Percentiles rank a stretch among this genome's conserved stretches.
phyloP scores from a whole-genome alignment of 768 basidiomycete genomes.

The Amanita jacksonii region DNA sequence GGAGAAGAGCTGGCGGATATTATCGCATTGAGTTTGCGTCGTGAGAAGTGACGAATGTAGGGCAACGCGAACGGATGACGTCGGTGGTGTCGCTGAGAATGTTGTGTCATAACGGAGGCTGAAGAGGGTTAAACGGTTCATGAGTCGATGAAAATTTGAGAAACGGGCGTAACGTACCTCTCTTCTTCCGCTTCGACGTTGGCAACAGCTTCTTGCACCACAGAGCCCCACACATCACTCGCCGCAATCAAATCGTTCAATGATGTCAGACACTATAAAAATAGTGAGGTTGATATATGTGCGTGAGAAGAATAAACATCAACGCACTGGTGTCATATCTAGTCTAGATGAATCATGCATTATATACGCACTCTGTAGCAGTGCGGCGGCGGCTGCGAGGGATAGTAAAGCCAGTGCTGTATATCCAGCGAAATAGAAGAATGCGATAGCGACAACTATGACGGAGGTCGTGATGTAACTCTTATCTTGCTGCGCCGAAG shows the following conservation, averaged over 20 bases:
- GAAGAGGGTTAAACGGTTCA: slow-evolving; percentile 6
- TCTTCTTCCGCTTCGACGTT: slow-evolving; percentile 63
- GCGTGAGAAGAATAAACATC: slow-evolving; percentile 2
- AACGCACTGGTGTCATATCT: slow-evolving; percentile 49
- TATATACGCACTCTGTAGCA: slow-evolving; percentile 24
- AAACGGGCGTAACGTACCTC: slow-evolving; percentile 30
- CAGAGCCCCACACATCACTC: slow-evolving; percentile 65
- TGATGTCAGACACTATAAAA: slow-evolving; percentile 49
- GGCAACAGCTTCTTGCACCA: slow-evolving; percentile 58
- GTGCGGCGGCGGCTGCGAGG: slow-evolving; percentile 28
- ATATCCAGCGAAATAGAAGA: slow-evolving; percentile 35
- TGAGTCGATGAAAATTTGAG: background rate
- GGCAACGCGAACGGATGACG: slow-evolving; percentile 55
- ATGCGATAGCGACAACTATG: slow-evolving; percentile 26
- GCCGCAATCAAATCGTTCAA: slow-evolving; percentile 60
- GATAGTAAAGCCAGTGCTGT: slow-evolving; percentile 30
- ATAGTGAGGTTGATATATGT: slow-evolving; percentile 8
- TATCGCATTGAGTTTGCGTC: slow-evolving; percentile 74
- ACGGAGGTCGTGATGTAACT: slow-evolving; percentile 32
- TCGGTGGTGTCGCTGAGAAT: slow-evolving; percentile 35
- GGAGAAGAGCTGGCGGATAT: slow-evolving; percentile 67
- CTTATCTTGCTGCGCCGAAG: slow-evolving; percentile 22
- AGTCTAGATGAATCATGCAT: slow-evolving; percentile 27
- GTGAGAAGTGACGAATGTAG: slow-evolving; percentile 67
- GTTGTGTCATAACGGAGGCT: slow-evolving; percentile 27